These are phyloP conservation scores for Plasmopara viticola DNA, from an alignment of 352 stramenopile genomes.

Conservation along the genomic window DNA sequence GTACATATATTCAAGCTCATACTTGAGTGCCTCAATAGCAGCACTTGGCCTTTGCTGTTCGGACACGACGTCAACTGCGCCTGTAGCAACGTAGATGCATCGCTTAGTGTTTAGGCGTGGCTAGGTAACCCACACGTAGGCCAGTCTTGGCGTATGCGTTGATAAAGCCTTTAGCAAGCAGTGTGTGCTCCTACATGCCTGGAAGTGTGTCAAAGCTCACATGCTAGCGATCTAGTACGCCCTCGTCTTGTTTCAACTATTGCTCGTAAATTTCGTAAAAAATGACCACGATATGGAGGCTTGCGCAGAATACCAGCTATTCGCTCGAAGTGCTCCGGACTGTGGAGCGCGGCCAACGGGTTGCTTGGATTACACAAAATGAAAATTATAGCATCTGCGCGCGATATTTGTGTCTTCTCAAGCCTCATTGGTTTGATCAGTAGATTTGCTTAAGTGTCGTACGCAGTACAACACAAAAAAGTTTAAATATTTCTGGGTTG, in stretches of 20 bases:
- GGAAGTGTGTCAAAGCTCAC: slow-evolving; percentile 61
- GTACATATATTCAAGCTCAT: slow-evolving; percentile 59
- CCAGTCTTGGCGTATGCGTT: slow-evolving; percentile 96
- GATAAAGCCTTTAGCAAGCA: slow-evolving; percentile 95
- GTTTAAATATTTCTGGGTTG: slow-evolving; percentile 94
- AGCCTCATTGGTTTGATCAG: slow-evolving; percentile 84
- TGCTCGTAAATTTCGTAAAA: slow-evolving; percentile 96
- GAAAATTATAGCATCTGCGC: slow-evolving; percentile 74
- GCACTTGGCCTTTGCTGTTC: slow-evolving; percentile 90
- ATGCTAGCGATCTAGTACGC: slow-evolving; percentile 27
- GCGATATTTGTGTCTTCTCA: slow-evolving; percentile 40
- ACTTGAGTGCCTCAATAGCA: slow-evolving; percentile 82
- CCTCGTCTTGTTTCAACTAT: slow-evolving; percentile 85
- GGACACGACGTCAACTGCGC: slow-evolving; percentile 94
- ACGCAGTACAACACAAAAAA: slow-evolving; percentile 86
- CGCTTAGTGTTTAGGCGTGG: slow-evolving; percentile 64
- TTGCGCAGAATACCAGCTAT: slow-evolving; percentile 52
- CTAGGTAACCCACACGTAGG: too few species aligned
- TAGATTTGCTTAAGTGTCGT: slow-evolving; percentile 88
- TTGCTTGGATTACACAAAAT: slow-evolving; percentile 97
- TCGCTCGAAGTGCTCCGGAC: slow-evolving; percentile 36
- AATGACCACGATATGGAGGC: slow-evolving; percentile 81
- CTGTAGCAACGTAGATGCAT: slow-evolving; percentile 89
- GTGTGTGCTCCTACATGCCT: slow-evolving; percentile 86
- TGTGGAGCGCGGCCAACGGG: slow-evolving; percentile 86